Evolutionary conservation across 371 early-diverging fungal species (phyloP).

Genomic region (Blakeslea trispora): DNA sequence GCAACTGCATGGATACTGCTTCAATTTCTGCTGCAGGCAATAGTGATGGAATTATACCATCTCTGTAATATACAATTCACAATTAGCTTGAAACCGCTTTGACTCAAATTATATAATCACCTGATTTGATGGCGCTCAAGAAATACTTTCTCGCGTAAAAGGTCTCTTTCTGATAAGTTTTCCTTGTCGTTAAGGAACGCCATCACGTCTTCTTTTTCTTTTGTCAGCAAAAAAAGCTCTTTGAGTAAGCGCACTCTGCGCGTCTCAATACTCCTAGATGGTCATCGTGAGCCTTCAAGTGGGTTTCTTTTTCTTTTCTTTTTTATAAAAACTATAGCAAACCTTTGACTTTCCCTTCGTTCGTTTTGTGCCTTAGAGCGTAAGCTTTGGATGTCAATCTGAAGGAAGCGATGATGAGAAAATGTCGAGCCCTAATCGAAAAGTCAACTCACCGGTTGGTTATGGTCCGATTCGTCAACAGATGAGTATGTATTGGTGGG

Average conservation of each 20-base stretch:
- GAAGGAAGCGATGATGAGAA: neutral
- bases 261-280: constrained; percentile 25
- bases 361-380: constrained; percentile 31
- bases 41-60: constrained; percentile 3
- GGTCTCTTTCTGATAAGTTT: constrained; percentile 15
- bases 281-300: too few relatives aligned
- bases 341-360: constrained; percentile 30
- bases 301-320: neutral
- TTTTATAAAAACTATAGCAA: constrained; percentile 8
- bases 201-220: constrained; percentile 21
- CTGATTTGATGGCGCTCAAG: constrained; percentile 26
- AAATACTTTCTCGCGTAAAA: constrained; percentile 26
- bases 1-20: neutral
- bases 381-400: constrained; percentile 29
- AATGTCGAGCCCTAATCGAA: neutral
- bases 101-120: constrained; percentile 21
- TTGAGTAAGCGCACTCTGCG: constrained; percentile 28
- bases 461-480: neutral
- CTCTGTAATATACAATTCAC: neutral
- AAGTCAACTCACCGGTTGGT: neutral
- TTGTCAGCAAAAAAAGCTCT: constrained; percentile 34
- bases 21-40: constrained; percentile 1
- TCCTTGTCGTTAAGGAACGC: constrained; percentile 29
- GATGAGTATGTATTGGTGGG: neutral
- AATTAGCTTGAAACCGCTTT: neutral